Evolutionary conservation across 2,329 filamentous ascomycete species (phyloP), one percentile per base, ranked within the genome.

Genomic region (Zymoseptoria passerinii): DNA sequence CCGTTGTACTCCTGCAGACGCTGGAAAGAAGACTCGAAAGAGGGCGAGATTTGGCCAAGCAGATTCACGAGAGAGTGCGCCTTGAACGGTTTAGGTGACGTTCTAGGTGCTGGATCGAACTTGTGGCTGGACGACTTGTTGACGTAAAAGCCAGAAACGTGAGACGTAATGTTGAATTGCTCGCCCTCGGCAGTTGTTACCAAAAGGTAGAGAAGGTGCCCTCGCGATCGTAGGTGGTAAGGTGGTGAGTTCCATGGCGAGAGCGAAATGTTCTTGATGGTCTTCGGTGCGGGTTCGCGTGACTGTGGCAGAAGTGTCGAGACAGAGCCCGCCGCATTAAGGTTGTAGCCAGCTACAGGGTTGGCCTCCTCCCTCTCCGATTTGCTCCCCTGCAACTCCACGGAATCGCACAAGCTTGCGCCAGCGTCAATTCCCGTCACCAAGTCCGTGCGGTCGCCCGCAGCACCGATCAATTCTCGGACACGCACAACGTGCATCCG

Each of bases 171-270:
- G 74, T 96, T 91, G 74, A 88, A 86, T 73, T 95, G 90, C 76
- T 99, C 94, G 63, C 92, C 92, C 75, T 99, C 94, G 67, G 90
- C 92, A 58, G 92, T 97, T 16, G 88, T 92, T 50, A 94, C 81
- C 63, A 90, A 81, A 19, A 99, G 81, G 74, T 99, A 99, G 53
- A 99, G 81, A 58, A 99, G 79, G 73, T 99, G 94, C 20, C 94
- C 94, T 71, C 89, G 90, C 71, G 95, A 90, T 65, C 92, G 86
- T 55, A 96, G 83, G 71, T 95, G 85, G 72, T 92, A 91, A 52
- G 94, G 94, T 48, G 92, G 92, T 44, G 95, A 94, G 76, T 97
- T 97, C 94, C 94, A 99, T 5, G 91, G 82, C 13, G 94, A 97
- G 28, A 99, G 79, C 28, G 89, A 85, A 55, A 99, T 84, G 13